These are phyloP conservation scores for Boletus speciosus DNA, from an alignment of 768 basidiomycete species.

Conservation along the genomic window DNA sequence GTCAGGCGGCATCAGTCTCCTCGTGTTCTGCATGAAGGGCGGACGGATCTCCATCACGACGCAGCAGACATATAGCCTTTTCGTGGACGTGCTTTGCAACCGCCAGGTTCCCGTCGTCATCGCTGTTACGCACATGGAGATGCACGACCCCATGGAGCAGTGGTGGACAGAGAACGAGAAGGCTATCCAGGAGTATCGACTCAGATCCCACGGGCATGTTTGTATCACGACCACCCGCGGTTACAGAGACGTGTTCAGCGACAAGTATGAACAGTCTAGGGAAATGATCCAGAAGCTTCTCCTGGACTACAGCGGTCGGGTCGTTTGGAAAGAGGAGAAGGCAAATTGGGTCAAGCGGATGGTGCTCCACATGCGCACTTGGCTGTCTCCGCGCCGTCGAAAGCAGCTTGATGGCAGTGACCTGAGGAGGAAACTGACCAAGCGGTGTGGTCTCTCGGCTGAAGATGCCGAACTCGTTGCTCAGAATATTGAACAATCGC, in stretches of 20 bases:
- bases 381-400: slow-evolving; percentile 18
- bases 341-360: slow-evolving; percentile 26
- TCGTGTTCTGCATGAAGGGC: slow-evolving; percentile 31
- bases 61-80: slow-evolving; percentile 32
- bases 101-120: slow-evolving; percentile 30
- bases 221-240: slow-evolving; percentile 39
- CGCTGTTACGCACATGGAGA: slow-evolving; percentile 37
- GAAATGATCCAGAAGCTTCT: slow-evolving; percentile 19
- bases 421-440: slow-evolving; percentile 22
- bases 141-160: slow-evolving; percentile 29
- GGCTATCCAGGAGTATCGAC: slow-evolving; percentile 30
- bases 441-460: slow-evolving; percentile 20
- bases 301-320: slow-evolving; percentile 12
- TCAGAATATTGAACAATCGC: slow-evolving; percentile 17
- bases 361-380: slow-evolving; percentile 23
- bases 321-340: slow-evolving; percentile 25
- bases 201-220: slow-evolving; percentile 35
- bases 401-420: slow-evolving; percentile 8
- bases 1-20: slow-evolving; percentile 26
- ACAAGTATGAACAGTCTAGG: slow-evolving; percentile 35
- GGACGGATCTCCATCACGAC: slow-evolving; percentile 24
- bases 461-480: slow-evolving; percentile 20
- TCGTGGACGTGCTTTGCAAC: slow-evolving; percentile 38
- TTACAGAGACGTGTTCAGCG: slow-evolving; percentile 15
- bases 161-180: slow-evolving; percentile 41